Percentiles rank a stretch among this genome's conserved stretches.
phyloP scores from a whole-genome alignment of 2,329 filamentous ascomycete species.

The Hymenoscyphus occultus region DNA sequence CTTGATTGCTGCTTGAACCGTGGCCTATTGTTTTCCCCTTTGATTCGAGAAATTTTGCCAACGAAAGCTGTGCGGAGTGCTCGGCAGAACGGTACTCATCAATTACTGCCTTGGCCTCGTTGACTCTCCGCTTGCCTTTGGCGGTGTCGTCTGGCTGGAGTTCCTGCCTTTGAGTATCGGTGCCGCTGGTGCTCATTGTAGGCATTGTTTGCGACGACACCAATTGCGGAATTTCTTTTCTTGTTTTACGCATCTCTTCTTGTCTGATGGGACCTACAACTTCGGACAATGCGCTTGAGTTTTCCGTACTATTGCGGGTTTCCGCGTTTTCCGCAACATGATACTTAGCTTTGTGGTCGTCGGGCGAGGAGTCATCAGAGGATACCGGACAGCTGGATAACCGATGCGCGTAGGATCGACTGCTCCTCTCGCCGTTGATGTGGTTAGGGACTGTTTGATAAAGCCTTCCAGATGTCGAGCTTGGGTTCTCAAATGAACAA shows the following conservation, averaged over 20 bases:
- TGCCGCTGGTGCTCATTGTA: neutral
- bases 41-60: neutral
- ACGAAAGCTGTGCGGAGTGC: neutral
- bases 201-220: neutral
- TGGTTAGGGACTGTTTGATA: neutral
- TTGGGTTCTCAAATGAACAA: neutral
- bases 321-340: constrained; percentile 1
- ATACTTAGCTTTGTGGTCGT: neutral
- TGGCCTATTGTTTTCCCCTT: neutral
- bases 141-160: neutral
- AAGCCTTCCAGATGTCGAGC: neutral
- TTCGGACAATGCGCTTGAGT: too few species aligned
- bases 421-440: neutral
- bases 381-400: constrained; percentile 1
- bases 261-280: neutral
- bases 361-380: neutral
- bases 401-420: neutral
- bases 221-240: neutral
- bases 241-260: constrained; percentile 1
- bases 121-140: neutral
- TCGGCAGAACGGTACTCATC: neutral
- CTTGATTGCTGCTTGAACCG: neutral
- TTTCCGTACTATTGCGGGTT: neutral
- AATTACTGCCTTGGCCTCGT: neutral
- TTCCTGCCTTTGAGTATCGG: neutral